phyloP scores from a whole-genome alignment of 108 stramenopile genomes.

The Heterococcus sp. region DNA sequence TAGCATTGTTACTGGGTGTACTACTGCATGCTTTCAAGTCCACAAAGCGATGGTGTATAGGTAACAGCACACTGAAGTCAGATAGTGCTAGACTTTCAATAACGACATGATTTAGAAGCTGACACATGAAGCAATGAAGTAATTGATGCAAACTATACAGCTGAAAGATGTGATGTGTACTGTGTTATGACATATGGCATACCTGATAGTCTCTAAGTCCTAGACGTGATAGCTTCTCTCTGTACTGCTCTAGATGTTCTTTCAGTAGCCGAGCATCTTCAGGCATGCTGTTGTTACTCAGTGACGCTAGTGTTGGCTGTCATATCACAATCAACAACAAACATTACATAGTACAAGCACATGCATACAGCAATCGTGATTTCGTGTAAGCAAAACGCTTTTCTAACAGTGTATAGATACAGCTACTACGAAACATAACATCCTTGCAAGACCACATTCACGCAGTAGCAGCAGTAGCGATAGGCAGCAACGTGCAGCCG shows the following conservation, averaged over 20 bases:
- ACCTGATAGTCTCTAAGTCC: constrained; percentile 88
- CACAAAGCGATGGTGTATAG: background rate
- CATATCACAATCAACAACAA: background rate
- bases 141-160: background rate
- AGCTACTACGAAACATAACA: too few relatives aligned
- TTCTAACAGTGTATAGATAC: too few relatives aligned
- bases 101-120: too few relatives aligned
- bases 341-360: background rate
- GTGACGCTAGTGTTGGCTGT: background rate
- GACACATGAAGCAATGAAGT: too few relatives aligned
- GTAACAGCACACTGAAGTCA: background rate
- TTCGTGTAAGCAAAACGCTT: too few relatives aligned
- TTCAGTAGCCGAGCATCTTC: constrained; percentile 73
- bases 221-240: constrained; percentile 70
- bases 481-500: too few relatives aligned
- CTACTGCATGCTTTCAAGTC: background rate
- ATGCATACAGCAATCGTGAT: too few relatives aligned
- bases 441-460: too few relatives aligned
- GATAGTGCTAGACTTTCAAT: background rate
- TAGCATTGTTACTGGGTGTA: background rate
- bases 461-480: too few relatives aligned
- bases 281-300: constrained; percentile 61
- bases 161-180: background rate
- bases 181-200: constrained; percentile 9
- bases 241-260: constrained; percentile 71